Evolutionary conservation across 2,329 filamentous ascomycete species (phyloP).

Genomic region (Penicillium freii): DNA sequence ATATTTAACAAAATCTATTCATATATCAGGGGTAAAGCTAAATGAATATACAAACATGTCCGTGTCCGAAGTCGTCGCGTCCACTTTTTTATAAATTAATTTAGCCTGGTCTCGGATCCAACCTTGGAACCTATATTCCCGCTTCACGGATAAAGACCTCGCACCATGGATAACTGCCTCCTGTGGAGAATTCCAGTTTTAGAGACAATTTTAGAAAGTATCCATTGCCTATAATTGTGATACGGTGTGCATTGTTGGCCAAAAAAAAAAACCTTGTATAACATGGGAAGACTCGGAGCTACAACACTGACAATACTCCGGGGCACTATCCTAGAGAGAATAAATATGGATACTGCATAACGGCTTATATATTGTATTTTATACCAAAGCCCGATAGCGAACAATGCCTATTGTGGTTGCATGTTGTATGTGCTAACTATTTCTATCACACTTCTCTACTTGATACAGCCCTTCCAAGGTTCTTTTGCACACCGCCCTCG

Average conservation of each 20-base stretch:
- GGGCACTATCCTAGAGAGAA: neutral
- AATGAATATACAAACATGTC: neutral
- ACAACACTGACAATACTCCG: neutral
- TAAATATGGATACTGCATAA: neutral
- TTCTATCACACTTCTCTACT: neutral
- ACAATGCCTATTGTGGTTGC: neutral
- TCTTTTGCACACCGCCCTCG: neutral
- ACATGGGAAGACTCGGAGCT: conserved; percentile 5
- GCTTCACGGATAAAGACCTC: neutral
- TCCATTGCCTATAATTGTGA: conserved; percentile 6
- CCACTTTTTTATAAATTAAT: conserved; percentile 17
- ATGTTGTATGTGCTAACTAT: neutral
- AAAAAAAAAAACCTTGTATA: neutral
- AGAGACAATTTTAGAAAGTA: conserved; percentile 11
- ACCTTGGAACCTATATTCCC: conserved; percentile 2
- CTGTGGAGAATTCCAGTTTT: conserved; percentile 12
- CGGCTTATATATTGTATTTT: neutral
- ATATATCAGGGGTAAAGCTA: conserved; percentile 14
- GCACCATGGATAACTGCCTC: conserved; percentile 3
- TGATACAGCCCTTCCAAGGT: neutral
- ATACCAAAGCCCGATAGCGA: neutral
- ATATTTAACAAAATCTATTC: neutral
- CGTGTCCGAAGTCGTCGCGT: neutral
- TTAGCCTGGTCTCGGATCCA: conserved; percentile 19
- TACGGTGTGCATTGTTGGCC: conserved; percentile 3